phyloP scores from a whole-genome alignment of 2,329 filamentous ascomycete species.

The Colletotrichum musicola region DNA sequence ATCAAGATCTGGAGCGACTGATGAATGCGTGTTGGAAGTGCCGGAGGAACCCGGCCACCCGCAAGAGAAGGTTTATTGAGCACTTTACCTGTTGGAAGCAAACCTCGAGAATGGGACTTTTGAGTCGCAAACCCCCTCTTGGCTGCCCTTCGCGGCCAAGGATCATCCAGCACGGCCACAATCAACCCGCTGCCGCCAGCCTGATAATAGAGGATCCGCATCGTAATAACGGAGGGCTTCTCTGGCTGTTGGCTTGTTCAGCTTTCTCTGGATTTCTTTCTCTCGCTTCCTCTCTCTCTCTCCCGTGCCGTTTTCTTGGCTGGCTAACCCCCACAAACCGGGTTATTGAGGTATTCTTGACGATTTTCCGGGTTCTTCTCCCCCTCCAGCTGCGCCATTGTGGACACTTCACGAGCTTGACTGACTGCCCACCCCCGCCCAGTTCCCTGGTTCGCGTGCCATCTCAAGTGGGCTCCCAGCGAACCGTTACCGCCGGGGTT shows the following conservation, averaged over 20 bases:
- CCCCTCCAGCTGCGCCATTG: neutral
- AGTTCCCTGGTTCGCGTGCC: slow-evolving; percentile 13
- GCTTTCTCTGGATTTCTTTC: too few species aligned
- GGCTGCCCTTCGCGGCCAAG: too few species aligned
- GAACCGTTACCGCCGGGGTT: slow-evolving; percentile 2
- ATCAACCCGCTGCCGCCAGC: too few species aligned
- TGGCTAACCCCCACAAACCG: too few species aligned
- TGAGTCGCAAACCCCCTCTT: too few species aligned
- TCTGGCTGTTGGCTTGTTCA: too few species aligned
- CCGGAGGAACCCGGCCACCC: neutral
- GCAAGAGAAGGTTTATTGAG: slow-evolving; percentile 3
- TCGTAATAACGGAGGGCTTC: too few species aligned
- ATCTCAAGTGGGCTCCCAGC: slow-evolving; percentile 17
- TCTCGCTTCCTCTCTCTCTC: neutral
- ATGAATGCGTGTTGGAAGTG: neutral
- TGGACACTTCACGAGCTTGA: neutral
- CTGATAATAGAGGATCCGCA: too few species aligned
- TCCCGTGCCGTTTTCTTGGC: neutral
- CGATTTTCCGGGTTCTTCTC: neutral
- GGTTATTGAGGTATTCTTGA: slow-evolving; percentile 6
- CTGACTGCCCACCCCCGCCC: neutral
- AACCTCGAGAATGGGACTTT: neutral
- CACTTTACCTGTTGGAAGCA: neutral
- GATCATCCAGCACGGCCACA: too few species aligned
- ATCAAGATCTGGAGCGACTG: neutral